Evolutionary conservation across 768 basidiomycete species (phyloP).

Genomic region (Boletus sensibilis): DNA sequence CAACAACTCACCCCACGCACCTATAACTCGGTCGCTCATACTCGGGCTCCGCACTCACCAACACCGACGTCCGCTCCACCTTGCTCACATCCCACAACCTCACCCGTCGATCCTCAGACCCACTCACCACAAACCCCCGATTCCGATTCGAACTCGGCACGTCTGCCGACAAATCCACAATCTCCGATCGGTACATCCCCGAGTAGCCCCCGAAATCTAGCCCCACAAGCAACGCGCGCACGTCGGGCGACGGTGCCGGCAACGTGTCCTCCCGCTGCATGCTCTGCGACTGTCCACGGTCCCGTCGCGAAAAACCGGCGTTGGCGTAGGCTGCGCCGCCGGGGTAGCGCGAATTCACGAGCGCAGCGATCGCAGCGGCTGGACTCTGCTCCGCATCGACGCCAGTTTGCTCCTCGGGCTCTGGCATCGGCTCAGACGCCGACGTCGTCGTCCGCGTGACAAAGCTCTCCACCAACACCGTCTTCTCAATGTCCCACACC

Average conservation of each 20-base stretch:
- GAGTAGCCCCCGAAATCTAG: slow-evolving; percentile 75
- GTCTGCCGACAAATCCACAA: slow-evolving; percentile 44
- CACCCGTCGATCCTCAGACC: slow-evolving; percentile 87
- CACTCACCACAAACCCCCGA: slow-evolving; percentile 79
- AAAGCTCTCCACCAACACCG: slow-evolving; percentile 76
- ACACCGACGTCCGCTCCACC: slow-evolving; percentile 68
- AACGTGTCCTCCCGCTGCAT: slow-evolving; percentile 35
- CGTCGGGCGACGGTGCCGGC: slow-evolving; percentile 57
- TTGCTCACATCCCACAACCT: slow-evolving; percentile 84
- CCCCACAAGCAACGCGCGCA: slow-evolving; percentile 69
- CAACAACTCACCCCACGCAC: slow-evolving; percentile 36
- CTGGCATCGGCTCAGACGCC: slow-evolving; percentile 48
- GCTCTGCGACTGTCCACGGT: slow-evolving; percentile 35
- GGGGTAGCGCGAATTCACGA: slow-evolving; percentile 68
- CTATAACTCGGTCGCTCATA: slow-evolving; percentile 75
- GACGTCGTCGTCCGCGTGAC: slow-evolving; percentile 50
- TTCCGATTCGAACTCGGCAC: slow-evolving; percentile 40
- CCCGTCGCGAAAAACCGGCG: slow-evolving; percentile 22
- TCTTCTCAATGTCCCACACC: slow-evolving; percentile 91
- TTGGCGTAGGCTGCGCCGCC: slow-evolving; percentile 29
- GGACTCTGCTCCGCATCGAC: slow-evolving; percentile 60
- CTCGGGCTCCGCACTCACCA: slow-evolving; percentile 79
- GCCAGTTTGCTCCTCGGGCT: slow-evolving; percentile 51
- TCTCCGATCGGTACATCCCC: slow-evolving; percentile 50
- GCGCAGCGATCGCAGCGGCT: slow-evolving; percentile 73